These are phyloP conservation scores for Beauveria varroae DNA, from an alignment of 2,329 filamentous ascomycete genomes.

Conservation along the genomic window DNA sequence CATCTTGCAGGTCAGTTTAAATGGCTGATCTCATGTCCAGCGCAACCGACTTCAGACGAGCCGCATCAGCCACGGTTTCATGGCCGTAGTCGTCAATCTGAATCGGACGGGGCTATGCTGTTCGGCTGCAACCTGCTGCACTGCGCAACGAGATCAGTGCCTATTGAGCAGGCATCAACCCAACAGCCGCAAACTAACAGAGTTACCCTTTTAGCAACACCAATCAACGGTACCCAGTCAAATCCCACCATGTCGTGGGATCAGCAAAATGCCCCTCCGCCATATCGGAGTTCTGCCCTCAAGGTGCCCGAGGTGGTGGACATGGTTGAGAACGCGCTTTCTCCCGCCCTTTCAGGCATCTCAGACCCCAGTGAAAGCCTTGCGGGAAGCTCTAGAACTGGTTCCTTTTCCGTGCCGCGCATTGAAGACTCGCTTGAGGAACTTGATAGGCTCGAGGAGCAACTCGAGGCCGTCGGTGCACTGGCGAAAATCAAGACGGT, in stretches of 20 bases:
- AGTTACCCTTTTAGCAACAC: slow-evolving; percentile 42
- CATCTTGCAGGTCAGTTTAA: slow-evolving; percentile 44
- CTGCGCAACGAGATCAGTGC: slow-evolving; percentile 21
- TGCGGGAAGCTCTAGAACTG: slow-evolving; percentile 23
- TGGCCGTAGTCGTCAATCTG: slow-evolving; percentile 17
- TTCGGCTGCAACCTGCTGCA: slow-evolving; percentile 48
- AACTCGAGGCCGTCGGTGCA: slow-evolving; percentile 47
- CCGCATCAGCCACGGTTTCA: slow-evolving; percentile 13
- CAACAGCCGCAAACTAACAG: slow-evolving; percentile 24
- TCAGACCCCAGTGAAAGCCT: slow-evolving; percentile 27
- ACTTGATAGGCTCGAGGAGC: slow-evolving; percentile 53
- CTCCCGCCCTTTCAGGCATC: slow-evolving; percentile 24
- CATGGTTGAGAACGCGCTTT: slow-evolving; percentile 25
- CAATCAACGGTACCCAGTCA: slow-evolving; percentile 12
- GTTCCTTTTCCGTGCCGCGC: slow-evolving; percentile 33
- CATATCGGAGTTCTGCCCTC: slow-evolving; percentile 18
- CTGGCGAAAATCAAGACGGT: slow-evolving; percentile 28
- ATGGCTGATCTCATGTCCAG: slow-evolving; percentile 37
- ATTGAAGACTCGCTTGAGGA: slow-evolving; percentile 60
- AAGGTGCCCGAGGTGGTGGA: slow-evolving; percentile 24
- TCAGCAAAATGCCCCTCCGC: slow-evolving; percentile 18
- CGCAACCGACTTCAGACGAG: slow-evolving; percentile 19
- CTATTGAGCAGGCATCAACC: slow-evolving; percentile 14
- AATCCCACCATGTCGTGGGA: slow-evolving; percentile 17
- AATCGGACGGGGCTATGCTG: slow-evolving; percentile 18